Base-by-base conservation (phyloP, 2,329 filamentous ascomycete genomes). In the Stagonosporopsis cucurbitacearum region DNA sequence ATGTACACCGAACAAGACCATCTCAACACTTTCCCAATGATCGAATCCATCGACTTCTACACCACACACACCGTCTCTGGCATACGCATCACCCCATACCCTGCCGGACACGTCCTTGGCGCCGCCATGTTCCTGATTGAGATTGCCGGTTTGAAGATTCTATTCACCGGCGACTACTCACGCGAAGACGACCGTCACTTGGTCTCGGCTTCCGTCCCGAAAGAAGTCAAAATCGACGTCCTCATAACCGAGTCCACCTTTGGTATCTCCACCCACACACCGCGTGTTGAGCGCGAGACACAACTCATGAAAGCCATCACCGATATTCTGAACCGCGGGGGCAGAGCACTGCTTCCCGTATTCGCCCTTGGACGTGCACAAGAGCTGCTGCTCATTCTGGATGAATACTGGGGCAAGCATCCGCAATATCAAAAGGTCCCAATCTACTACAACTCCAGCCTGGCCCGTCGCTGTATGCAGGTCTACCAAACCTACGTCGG, bases 91-190 rank as follows among this genome's bases (percentile, higher is more conserved):
- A 99, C 95, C 0, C 95, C 95, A 15, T 98, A 96, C 67, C 95
- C 96, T 3, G 95, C 95, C 7, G 95, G 95, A 22, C 95, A 99
- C 80, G 95, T 99, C n/a, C 84, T 99, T 9, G 95, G 95, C 35
- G 95, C 95, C 12, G 95, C 95, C 68, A 99, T 99, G 95, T 99
- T 96, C 65, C 84, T 98, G 30, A 91, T 99, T 65, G 94, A 97
- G 71, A 99, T 99, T 70, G 95, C 94, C 4, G 95, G 94, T 0
- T 85, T 99, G 57, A 98, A 96, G 69, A 94, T 98, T 54, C 87
- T 99, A 67, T 99, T 99, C 77, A 99, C 95, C 0, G 95, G 95
- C 43, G 95, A 99, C 77, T 99, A 99, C 79, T 97, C 92, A 4
- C 85, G 95, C 57, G 95, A 99, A 75, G 91, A 96, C 60, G 95